A percentile compares a stretch with the other conserved stretches of the same genome.
Conservation (phyloP, 2,329 filamentous ascomycete species). For the Pestalotiopsis sp. region DNA sequence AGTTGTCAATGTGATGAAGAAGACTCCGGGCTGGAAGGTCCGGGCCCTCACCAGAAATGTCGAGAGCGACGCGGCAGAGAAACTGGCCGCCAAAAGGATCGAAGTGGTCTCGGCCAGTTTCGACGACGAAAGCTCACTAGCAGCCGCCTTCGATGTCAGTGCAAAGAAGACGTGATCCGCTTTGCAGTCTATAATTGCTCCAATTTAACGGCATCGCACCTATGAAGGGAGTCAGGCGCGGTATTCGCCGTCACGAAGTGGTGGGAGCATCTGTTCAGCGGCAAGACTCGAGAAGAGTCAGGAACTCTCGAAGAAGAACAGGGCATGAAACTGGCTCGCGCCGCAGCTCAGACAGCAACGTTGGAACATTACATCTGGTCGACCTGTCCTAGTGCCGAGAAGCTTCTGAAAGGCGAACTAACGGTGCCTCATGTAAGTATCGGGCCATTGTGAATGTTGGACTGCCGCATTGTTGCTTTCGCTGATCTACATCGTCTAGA, state of each 20-base stretch:
- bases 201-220: neutral
- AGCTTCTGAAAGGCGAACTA: constrained; percentile 27
- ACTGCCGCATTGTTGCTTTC: neutral
- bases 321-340: constrained; percentile 39
- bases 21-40: constrained; percentile 14
- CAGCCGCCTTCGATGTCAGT: constrained; percentile 5
- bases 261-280: constrained; percentile 25
- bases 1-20: constrained; percentile 15
- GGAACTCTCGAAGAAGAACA: constrained; percentile 36
- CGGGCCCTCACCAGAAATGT: constrained; percentile 12
- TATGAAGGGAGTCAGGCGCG: constrained; percentile 14
- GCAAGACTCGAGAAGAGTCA: constrained; percentile 24
- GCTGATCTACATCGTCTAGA: constrained; percentile 21
- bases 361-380: constrained; percentile 44
- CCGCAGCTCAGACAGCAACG: constrained; percentile 32
- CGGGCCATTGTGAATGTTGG: neutral
- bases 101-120: constrained; percentile 10
- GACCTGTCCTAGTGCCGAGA: constrained; percentile 35
- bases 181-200: neutral
- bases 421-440: constrained; percentile 25
- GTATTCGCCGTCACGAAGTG: constrained; percentile 42
- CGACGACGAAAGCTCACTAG: constrained; percentile 14
- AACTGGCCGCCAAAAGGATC: constrained; percentile 7
- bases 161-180: neutral
- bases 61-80: constrained; percentile 7